Evolutionary conservation across 2,329 filamentous ascomycete species (phyloP).

Genomic region (Colletotrichum limetticola): DNA sequence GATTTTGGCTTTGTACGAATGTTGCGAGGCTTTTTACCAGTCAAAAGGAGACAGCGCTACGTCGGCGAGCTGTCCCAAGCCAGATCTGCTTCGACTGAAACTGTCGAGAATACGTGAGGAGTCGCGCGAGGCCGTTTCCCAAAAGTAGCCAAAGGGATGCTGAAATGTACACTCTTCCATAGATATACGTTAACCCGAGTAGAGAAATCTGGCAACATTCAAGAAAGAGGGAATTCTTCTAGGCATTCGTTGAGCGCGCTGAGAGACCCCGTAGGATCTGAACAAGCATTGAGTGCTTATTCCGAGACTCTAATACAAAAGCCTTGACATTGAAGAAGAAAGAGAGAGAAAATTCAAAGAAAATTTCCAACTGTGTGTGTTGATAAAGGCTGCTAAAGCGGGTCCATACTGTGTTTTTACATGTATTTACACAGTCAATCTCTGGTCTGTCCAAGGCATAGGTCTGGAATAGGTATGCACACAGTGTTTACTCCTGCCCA

Average conservation of each 20-base stretch:
- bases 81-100: slow-evolving; percentile 82
- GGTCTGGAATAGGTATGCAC: too few species aligned
- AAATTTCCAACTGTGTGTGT: slow-evolving; percentile 75
- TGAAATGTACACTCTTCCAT: slow-evolving; percentile 59
- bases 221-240: slow-evolving; percentile 82
- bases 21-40: slow-evolving; percentile 90
- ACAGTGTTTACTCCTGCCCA: not conserved
- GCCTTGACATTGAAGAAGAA: slow-evolving; percentile 81
- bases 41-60: slow-evolving; percentile 80
- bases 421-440: fast-evolving
- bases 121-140: slow-evolving; percentile 39
- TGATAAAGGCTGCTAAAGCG: slow-evolving; percentile 68
- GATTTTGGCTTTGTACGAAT: slow-evolving; percentile 90
- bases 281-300: slow-evolving; percentile 91
- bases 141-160: not conserved
- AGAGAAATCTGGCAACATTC: slow-evolving; percentile 72
- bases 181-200: slow-evolving; percentile 56
- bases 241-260: slow-evolving; percentile 98
- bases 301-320: slow-evolving; percentile 99
- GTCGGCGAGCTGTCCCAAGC: slow-evolving; percentile 87
- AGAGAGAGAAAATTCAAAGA: slow-evolving; percentile 47
- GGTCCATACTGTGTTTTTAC: not conserved
- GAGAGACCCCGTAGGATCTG: slow-evolving; percentile 84
- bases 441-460: not conserved
- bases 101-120: slow-evolving; percentile 76